These are phyloP conservation scores for Hypoxylon sp. DNA, from an alignment of 2,329 filamentous ascomycete genomes.

Conservation along the genomic window DNA sequence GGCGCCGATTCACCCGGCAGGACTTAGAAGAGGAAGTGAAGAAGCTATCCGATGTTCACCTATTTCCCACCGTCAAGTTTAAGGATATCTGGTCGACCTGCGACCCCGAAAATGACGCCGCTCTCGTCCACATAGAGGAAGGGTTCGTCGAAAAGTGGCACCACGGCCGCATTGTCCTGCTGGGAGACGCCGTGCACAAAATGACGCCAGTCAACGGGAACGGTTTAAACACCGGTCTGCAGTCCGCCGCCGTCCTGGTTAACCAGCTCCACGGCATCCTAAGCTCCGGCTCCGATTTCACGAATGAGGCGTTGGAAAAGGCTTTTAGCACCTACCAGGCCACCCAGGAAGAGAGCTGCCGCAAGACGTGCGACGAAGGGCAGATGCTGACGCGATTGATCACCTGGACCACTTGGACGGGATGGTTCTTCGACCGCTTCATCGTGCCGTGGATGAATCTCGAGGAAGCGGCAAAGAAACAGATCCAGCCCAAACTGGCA, in stretches of 20 bases:
- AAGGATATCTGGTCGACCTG: conserved; percentile 38
- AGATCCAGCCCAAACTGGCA: conserved; percentile 8
- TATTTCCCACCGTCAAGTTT: conserved; percentile 37
- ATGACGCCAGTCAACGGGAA: conserved; percentile 38
- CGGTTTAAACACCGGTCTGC: conserved; percentile 30
- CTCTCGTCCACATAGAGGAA: conserved; percentile 37
- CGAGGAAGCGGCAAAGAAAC: background rate
- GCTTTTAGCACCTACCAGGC: conserved; percentile 38
- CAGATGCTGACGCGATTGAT: conserved; percentile 4
- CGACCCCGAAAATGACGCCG: conserved; percentile 9
- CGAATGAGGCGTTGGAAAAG: conserved; percentile 27
- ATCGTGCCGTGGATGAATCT: conserved; percentile 10
- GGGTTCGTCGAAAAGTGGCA: conserved; percentile 41
- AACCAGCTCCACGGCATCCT: conserved; percentile 36
- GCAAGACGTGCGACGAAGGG: background rate
- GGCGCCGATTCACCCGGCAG: conserved; percentile 24
- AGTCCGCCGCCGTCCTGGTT: conserved; percentile 32
- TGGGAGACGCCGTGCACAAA: conserved; percentile 55
- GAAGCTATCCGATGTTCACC: conserved; percentile 25
- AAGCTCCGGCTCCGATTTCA: conserved; percentile 8
- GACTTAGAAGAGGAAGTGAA: conserved; percentile 32
- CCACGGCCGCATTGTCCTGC: conserved; percentile 50
- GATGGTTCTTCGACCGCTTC: conserved; percentile 25
- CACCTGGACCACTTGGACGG: conserved; percentile 21
- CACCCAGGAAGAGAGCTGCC: background rate